Conservation (phyloP, 345 rosid genomes). For the Brassica juncea region DNA sequence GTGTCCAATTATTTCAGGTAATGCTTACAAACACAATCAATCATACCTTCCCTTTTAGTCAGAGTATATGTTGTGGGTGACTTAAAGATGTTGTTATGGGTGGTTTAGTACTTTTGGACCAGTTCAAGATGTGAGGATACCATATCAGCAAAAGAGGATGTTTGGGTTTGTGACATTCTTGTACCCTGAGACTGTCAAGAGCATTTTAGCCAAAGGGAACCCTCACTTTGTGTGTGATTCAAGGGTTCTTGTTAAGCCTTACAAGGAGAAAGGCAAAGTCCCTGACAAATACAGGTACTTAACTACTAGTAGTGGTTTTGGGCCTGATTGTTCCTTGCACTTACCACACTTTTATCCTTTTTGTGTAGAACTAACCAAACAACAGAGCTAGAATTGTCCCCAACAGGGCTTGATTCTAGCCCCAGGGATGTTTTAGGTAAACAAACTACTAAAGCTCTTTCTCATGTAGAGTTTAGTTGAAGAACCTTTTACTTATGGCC, state of each 20-base stretch:
- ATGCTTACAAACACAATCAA: neutral
- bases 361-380: constrained; percentile 37
- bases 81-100: constrained; percentile 24
- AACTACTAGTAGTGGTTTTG: neutral
- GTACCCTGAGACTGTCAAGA: constrained; percentile 88
- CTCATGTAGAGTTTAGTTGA: constrained; percentile 1
- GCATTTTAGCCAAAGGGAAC: constrained; percentile 84
- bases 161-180: constrained; percentile 91
- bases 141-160: constrained; percentile 96
- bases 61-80: constrained; percentile 12
- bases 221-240: constrained; percentile 96
- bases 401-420: constrained; percentile 80
- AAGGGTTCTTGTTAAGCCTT: constrained; percentile 88
- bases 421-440: constrained; percentile 52
- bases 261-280: constrained; percentile 95
- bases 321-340: constrained; percentile 3
- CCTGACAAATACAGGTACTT: constrained; percentile 78
- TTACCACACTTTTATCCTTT: neutral
- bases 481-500: neutral
- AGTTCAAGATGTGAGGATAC: constrained; percentile 97
- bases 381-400: constrained; percentile 44
- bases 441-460: constrained; percentile 37
- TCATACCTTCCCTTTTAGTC: constrained; percentile 11
- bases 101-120: constrained; percentile 71
- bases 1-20: constrained; percentile 90